phyloP scores from a whole-genome alignment of 495 filamentous ascomycete species.

The Pyrenula aspistea region DNA sequence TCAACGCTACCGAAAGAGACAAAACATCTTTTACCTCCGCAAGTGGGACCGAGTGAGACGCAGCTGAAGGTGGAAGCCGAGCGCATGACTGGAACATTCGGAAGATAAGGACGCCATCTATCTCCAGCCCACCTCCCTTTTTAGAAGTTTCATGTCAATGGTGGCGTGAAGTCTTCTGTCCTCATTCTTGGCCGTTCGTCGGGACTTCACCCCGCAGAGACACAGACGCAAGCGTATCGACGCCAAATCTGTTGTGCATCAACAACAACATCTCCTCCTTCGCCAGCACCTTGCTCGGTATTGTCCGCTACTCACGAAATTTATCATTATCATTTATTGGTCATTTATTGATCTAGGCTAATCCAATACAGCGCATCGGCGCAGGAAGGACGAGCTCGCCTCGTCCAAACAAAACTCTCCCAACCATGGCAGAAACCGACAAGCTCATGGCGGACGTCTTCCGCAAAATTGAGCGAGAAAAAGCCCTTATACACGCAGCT shows the following conservation, averaged over 20 bases:
- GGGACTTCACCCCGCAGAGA: not conserved
- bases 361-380: not conserved
- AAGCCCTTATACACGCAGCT: conserved; percentile 87
- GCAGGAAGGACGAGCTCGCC: not conserved
- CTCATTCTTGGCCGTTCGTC: not conserved
- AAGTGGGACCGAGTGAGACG: too few relatives aligned
- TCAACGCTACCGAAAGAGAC: too few relatives aligned
- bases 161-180: not conserved
- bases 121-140: too few relatives aligned
- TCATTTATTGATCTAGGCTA: not conserved
- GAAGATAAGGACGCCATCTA: too few relatives aligned
- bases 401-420: not conserved
- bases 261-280: not conserved
- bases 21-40: too few relatives aligned
- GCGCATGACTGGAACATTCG: too few relatives aligned
- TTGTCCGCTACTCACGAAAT: not conserved
- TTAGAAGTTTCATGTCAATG: too few relatives aligned
- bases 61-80: too few relatives aligned
- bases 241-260: too few relatives aligned
- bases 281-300: not conserved
- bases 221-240: not conserved
- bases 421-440: conserved; percentile 32
- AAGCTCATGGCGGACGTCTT: conserved; percentile 77
- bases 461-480: conserved; percentile 97
- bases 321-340: not conserved